Conservation (phyloP, 345 rosid species). For the Euphorbia peplus region DNA sequence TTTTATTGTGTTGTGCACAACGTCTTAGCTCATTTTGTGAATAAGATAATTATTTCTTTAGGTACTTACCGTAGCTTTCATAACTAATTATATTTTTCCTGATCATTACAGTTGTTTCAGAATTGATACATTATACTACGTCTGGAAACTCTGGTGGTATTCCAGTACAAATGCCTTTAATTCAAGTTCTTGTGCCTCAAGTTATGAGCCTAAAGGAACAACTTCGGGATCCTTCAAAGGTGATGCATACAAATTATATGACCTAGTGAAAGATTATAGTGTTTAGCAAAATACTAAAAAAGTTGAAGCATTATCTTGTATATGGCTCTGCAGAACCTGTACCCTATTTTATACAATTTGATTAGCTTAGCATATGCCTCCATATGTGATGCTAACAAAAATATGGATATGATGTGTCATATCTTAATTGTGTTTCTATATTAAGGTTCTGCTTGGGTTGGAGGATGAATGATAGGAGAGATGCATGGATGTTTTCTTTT, state of each 20-base stretch:
- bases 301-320: background rate
- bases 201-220: slow-evolving; percentile 80
- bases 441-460: background rate
- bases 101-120: slow-evolving; percentile 71
- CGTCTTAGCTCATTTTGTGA: background rate
- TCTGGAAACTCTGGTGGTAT: slow-evolving; percentile 73
- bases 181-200: slow-evolving; percentile 90
- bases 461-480: too few species aligned
- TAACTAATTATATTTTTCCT: slow-evolving; percentile 7
- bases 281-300: background rate
- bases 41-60: background rate
- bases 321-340: background rate
- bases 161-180: slow-evolving; percentile 75
- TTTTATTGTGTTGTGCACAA: background rate
- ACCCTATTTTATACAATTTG: background rate
- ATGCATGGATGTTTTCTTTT: too few species aligned
- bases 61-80: background rate
- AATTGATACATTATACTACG: slow-evolving; percentile 87
- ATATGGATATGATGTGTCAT: background rate
- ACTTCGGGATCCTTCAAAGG: slow-evolving; percentile 87
- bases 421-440: background rate
- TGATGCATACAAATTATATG: slow-evolving; percentile 24
- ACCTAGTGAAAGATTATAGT: background rate
- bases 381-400: background rate
- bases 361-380: background rate